These are phyloP conservation scores for Straminergon stramineum DNA, from an alignment of 225 moss, liverwort and hornwort genomes.

Conservation along the genomic window DNA sequence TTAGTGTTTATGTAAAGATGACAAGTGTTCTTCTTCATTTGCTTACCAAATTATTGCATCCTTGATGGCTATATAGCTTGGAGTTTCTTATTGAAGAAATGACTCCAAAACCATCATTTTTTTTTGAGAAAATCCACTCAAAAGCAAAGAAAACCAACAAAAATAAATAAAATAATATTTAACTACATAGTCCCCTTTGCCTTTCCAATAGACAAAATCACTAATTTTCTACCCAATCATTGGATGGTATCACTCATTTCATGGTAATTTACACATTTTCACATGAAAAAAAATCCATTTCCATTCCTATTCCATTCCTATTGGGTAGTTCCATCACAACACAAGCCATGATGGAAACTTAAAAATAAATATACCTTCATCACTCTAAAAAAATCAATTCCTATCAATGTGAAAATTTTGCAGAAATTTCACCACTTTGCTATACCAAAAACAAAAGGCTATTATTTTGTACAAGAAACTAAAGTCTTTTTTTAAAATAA, in stretches of 20 bases:
- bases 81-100: fast-evolving
- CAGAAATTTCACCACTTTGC: background rate
- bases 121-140: background rate
- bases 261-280: background rate
- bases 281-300: background rate
- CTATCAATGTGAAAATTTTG: fast-evolving
- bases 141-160: background rate
- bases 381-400: background rate
- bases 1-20: fast-evolving
- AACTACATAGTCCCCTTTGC: too few species aligned
- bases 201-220: background rate
- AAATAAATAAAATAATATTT: too few species aligned
- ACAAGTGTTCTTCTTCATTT: background rate
- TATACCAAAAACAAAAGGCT: fast-evolving
- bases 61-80: background rate
- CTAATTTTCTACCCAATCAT: background rate
- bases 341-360: background rate
- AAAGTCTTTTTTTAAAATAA: background rate
- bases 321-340: background rate
- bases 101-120: fast-evolving
- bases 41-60: background rate
- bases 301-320: background rate
- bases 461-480: background rate
- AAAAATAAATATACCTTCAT: too few species aligned
- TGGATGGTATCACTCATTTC: background rate